These are phyloP conservation scores for Fusarium subtropicale DNA, from an alignment of 2,329 filamentous ascomycete species.

Conservation along the genomic window DNA sequence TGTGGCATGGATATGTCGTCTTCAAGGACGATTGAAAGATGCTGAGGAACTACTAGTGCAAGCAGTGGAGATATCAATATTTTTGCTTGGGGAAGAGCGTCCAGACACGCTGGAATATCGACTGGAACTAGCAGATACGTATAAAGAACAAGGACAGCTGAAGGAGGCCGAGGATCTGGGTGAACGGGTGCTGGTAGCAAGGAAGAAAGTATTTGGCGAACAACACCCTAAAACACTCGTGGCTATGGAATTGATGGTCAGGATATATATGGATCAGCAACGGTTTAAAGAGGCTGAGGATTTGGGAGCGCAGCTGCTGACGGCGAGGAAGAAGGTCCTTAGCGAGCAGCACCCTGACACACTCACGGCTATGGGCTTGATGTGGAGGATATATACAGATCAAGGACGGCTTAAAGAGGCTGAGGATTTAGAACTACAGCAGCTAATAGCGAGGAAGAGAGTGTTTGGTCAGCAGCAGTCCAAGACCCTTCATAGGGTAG, in stretches of 20 bases:
- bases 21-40: accelerated
- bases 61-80: accelerated
- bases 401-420: accelerated
- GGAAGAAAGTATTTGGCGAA: accelerated
- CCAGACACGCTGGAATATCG: accelerated
- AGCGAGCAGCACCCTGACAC: accelerated
- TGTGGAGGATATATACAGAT: accelerated
- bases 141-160: accelerated
- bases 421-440: accelerated
- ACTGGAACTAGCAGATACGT: accelerated
- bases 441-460: accelerated
- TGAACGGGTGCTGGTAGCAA: accelerated
- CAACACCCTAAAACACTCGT: accelerated
- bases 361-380: accelerated
- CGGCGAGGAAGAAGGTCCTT: accelerated
- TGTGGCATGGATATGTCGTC: accelerated
- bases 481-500: accelerated
- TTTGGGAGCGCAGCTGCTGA: accelerated
- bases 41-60: accelerated
- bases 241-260: accelerated
- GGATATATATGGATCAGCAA: accelerated
- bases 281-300: background rate
- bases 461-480: accelerated
- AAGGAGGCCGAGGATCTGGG: background rate
- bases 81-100: accelerated